Base-by-base conservation (phyloP, 1,284 basidiomycete species). In the Cystobasidium sp. region DNA sequence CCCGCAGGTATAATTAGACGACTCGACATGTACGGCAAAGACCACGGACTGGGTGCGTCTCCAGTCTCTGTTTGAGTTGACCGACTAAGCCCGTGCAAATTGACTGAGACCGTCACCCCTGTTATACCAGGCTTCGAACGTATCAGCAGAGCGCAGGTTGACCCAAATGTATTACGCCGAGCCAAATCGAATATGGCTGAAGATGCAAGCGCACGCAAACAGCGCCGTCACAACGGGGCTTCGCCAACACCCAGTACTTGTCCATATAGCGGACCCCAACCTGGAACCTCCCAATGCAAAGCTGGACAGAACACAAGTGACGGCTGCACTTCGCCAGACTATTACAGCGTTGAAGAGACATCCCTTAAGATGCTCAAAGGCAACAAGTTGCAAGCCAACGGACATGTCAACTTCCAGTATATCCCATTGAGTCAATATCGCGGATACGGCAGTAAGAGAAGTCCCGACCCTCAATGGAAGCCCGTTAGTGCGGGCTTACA, bases 341-440 rank as follows among this genome's bases (percentile, higher is more conserved):
- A 65, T 24, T 65, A 65, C 20, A 44, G 43, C 43, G 62, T 65
- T 22, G 62, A 22, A 20, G 37, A 37, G 49, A 39, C 8, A 7
- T 49, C 9, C 49, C 20, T 65, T n/a, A 3, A 65, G 46, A 12
- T 65, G 12, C 62, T 65, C 18, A 51, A 51, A 24, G 43, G 44
- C 24, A 65, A 65, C 56, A 70, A 53, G 24, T 31, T 70, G 6
- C 58, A 59, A 18, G 55, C 68, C 4, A 62, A 62, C 37, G 68
- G 68, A 6, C 68, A 70, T 22, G 58, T 70, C 52, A 68, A 68
- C 20, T 68, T 68, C 55, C 53, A 70, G 46, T 70, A 70, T n/a
- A 70, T 70, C 24, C 56, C 58, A 3, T 58, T 62, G n/a, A 44
- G 39, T n/a, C 52, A 70, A n/a, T 70, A 70, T 37, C 43, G 56